Percentiles rank a stretch among this genome's conserved stretches.
Conservation (phyloP, 441 rosid species). For the Daphne laureola region DNA sequence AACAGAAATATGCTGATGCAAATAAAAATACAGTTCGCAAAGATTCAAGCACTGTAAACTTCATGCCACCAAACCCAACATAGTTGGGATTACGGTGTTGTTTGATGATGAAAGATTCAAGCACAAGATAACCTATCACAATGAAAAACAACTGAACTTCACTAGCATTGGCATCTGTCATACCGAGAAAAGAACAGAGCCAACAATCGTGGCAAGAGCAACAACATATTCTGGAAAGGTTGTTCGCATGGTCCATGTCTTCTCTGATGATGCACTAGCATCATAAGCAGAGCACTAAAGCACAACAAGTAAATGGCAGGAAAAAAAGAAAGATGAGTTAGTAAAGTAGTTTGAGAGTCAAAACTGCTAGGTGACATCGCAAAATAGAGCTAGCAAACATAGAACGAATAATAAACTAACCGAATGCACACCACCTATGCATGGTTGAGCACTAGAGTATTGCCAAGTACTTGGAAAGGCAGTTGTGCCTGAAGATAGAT, state of each 20-base stretch:
- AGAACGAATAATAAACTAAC: conserved; percentile 27
- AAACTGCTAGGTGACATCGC: neutral
- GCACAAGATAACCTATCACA: too few relatives aligned
- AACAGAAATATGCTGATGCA: too few relatives aligned
- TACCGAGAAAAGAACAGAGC: conserved; percentile 97
- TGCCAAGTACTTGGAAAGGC: conserved; percentile 67
- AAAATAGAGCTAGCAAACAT: neutral
- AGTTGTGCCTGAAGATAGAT: conserved; percentile 71
- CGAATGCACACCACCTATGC: conserved; percentile 57
- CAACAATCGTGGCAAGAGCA: conserved; percentile 96
- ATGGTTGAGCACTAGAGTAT: conserved; percentile 52
- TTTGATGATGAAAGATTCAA: too few relatives aligned
- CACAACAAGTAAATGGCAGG: conserved; percentile 11
- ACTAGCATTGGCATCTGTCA: conserved; percentile 24
- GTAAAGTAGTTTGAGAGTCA: neutral
- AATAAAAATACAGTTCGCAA: neutral
- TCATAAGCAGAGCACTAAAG: conserved; percentile 83
- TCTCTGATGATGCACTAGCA: conserved; percentile 73
- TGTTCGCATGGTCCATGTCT: conserved; percentile 92
- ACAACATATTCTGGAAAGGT: conserved; percentile 98
- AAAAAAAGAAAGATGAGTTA: conserved; percentile 11
- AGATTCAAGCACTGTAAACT: too few relatives aligned
- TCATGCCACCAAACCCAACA: too few relatives aligned
- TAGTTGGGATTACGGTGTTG: too few relatives aligned
- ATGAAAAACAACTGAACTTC: neutral